Evolutionary conservation across 768 basidiomycete species (phyloP).

Genomic region (Russula sp.): DNA sequence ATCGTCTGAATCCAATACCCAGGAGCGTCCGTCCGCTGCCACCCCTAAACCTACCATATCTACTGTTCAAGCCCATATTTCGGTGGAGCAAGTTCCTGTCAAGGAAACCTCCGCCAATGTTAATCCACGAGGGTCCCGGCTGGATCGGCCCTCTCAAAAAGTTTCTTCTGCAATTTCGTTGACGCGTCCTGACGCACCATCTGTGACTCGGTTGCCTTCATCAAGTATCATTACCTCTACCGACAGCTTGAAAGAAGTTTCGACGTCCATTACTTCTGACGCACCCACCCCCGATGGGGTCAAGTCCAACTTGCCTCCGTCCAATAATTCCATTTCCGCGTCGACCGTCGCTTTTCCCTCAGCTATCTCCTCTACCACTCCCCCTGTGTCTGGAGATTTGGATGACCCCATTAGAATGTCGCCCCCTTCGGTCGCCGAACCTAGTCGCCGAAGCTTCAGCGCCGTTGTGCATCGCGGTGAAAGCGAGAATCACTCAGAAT

Average conservation of each 20-base stretch:
- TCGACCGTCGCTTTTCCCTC: not conserved
- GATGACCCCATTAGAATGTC: constrained; percentile 12
- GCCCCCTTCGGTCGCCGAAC: constrained; percentile 16
- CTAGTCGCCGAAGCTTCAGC: constrained; percentile 34
- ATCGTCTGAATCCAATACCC: not conserved
- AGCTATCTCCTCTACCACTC: not conserved
- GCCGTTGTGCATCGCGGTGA: constrained; percentile 38
- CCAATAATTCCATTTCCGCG: not conserved
- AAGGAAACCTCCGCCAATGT: not conserved
- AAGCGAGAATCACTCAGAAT: constrained; percentile 14
- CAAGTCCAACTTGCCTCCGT: not conserved
- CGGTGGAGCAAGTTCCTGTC: constrained; percentile 8
- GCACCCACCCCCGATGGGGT: not conserved
- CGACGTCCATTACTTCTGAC: not conserved
- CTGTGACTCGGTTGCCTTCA: constrained; percentile 5
- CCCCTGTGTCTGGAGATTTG: not conserved
- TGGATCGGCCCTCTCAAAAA: constrained; percentile 11
- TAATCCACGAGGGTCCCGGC: not conserved
- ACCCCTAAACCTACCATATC: constrained; percentile 1
- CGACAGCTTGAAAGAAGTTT: not conserved
- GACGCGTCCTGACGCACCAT: not conserved
- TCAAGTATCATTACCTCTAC: not conserved
- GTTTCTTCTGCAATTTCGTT: not conserved
- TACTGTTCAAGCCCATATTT: constrained; percentile 8
- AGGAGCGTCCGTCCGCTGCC: constrained; percentile 2